Evolutionary conservation across 306 rosid genomes (phyloP).

Genomic region (Neltuma alba): DNA sequence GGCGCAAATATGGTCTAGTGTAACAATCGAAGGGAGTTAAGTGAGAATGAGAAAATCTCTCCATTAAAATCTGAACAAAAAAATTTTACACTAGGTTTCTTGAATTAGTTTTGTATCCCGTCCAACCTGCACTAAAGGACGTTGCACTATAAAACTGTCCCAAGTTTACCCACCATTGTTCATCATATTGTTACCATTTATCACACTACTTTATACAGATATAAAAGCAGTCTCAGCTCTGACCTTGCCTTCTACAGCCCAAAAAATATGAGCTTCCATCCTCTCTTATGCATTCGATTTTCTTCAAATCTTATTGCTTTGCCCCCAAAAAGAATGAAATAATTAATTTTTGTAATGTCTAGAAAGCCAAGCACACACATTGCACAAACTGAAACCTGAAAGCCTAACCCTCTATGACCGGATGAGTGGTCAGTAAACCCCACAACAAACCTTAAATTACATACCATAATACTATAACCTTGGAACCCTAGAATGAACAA

Average conservation of each 20-base stretch:
- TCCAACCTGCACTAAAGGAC: constrained; percentile 3
- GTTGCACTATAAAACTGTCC: constrained; percentile 7
- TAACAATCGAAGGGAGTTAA: not conserved
- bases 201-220: constrained; percentile 23
- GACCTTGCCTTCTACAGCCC: constrained; percentile 2
- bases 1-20: not conserved
- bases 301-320: constrained; percentile 7
- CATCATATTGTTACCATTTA: not conserved
- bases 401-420: not conserved
- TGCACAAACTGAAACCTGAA: constrained; percentile 14
- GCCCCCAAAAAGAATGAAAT: not conserved
- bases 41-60: constrained; percentile 12
- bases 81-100: not conserved
- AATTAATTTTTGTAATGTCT: not conserved
- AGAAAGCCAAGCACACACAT: not conserved
- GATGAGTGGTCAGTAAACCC: not conserved
- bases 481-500: constrained; percentile 5
- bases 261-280: not conserved
- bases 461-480: not conserved
- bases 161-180: constrained; percentile 9
- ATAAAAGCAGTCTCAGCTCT: constrained; percentile 1
- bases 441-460: not conserved
- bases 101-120: not conserved
- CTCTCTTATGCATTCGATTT: not conserved
- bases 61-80: not conserved